Evolutionary conservation across 1,139 yeast species (phyloP).

Genomic region (Zygosaccharomyces sapae): DNA sequence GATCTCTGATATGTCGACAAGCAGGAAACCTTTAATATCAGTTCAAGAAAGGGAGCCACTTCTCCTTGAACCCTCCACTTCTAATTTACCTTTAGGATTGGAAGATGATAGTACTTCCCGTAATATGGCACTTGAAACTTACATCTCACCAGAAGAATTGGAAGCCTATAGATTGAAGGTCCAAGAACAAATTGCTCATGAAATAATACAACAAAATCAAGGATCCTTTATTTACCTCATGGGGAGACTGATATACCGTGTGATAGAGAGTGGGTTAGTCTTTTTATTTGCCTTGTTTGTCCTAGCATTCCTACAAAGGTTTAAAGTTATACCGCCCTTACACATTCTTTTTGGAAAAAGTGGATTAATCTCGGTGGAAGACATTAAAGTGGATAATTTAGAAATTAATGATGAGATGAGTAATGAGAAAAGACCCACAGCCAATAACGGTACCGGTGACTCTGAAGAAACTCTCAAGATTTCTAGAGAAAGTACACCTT

Average conservation of each 20-base stretch:
- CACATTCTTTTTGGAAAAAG: constrained; percentile 32
- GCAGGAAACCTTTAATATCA: constrained; percentile 8
- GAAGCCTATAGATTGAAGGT: constrained; percentile 24
- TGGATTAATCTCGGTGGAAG: constrained; percentile 28
- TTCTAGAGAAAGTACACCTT: not conserved
- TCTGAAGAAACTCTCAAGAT: not conserved
- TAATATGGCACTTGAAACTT: constrained; percentile 20
- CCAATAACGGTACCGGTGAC: constrained; percentile 7
- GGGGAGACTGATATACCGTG: constrained; percentile 40
- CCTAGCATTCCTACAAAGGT: constrained; percentile 38
- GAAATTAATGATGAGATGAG: constrained; percentile 23
- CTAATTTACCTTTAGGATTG: constrained; percentile 12
- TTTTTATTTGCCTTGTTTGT: constrained; percentile 39
- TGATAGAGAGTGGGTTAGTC: constrained; percentile 50
- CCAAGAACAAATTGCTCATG: constrained; percentile 26
- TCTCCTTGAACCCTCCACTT: constrained; percentile 28
- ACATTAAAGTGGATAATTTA: constrained; percentile 10
- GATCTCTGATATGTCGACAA: constrained; percentile 9
- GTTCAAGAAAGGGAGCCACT: constrained; percentile 15
- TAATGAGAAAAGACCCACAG: not conserved
- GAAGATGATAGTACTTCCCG: constrained; percentile 5
- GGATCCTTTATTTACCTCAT: constrained; percentile 19
- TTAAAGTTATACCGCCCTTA: constrained; percentile 42
- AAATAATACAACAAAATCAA: constrained; percentile 17
- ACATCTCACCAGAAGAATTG: constrained; percentile 28